phyloP scores from a whole-genome alignment of 2,329 filamentous ascomycete species.

The Claviceps africana region DNA sequence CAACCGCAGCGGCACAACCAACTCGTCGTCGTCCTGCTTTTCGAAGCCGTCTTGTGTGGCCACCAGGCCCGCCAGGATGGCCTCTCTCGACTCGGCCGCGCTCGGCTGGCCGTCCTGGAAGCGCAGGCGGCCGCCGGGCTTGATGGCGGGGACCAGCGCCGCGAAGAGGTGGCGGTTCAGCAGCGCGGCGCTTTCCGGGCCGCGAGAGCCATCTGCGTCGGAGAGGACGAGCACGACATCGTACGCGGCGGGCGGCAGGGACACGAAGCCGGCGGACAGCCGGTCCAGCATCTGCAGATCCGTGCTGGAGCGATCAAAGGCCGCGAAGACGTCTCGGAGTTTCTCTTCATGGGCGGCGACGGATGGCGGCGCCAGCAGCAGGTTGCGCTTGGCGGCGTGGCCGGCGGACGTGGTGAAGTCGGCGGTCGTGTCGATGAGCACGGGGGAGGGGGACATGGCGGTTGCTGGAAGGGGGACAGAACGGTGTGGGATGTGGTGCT shows the following conservation, averaged over 20 bases:
- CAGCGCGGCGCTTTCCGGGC: slow-evolving; percentile 43
- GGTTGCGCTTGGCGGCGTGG: slow-evolving; percentile 39
- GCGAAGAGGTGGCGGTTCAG: slow-evolving; percentile 55
- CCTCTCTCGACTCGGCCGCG: slow-evolving; percentile 49
- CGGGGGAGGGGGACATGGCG: slow-evolving; percentile 35
- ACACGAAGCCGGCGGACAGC: slow-evolving; percentile 65
- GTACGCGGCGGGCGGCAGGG: slow-evolving; percentile 65
- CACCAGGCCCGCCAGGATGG: slow-evolving; percentile 69
- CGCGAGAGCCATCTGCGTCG: slow-evolving; percentile 54
- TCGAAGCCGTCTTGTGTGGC: slow-evolving; percentile 50
- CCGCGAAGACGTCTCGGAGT: slow-evolving; percentile 54
- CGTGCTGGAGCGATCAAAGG: slow-evolving; percentile 60
- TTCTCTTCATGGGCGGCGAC: slow-evolving; percentile 73
- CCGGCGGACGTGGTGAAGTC: slow-evolving; percentile 31
- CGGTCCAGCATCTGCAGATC: slow-evolving; percentile 98
- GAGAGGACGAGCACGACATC: slow-evolving; percentile 73
- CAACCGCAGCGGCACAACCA: slow-evolving; percentile 38
- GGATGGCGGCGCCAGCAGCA: slow-evolving; percentile 82
- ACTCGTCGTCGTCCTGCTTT: slow-evolving; percentile 53
- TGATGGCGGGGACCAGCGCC: slow-evolving; percentile 56
- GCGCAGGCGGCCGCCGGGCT: slow-evolving; percentile 50
- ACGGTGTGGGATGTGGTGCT: no score
- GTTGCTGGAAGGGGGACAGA: no score
- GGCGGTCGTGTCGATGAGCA: slow-evolving; percentile 40
- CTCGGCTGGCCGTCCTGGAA: slow-evolving; percentile 52